Evolutionary conservation across 345 rosid genomes (phyloP).

Genomic region (Moringa oleifera): DNA sequence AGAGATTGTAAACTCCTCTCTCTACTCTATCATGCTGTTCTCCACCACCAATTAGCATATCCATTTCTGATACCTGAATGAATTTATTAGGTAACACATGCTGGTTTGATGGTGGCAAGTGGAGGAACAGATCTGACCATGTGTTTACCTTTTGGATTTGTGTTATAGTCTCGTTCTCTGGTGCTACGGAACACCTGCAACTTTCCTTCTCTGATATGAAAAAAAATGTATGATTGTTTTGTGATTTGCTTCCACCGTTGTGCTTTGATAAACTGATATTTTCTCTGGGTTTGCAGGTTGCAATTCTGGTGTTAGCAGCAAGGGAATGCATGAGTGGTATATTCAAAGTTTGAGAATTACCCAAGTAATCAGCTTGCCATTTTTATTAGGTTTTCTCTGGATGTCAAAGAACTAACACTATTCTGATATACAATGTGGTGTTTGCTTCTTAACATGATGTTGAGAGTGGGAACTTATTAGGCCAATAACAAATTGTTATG

Average conservation of each 20-base stretch:
- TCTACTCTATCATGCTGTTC: neutral
- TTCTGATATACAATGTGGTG: no score
- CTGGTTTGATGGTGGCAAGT: conserved; percentile 62
- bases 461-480: no score
- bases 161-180: conserved; percentile 46
- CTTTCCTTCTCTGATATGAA: no score
- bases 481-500: no score
- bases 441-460: no score
- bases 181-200: neutral
- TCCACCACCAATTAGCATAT: neutral
- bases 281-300: conserved; percentile 43
- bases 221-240: no score
- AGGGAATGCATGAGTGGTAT: conserved; percentile 76
- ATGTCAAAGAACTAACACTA: no score
- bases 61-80: neutral
- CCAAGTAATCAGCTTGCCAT: conserved; percentile 48
- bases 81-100: conserved; percentile 57
- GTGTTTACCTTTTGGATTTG: conserved; percentile 59
- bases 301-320: conserved; percentile 55
- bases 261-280: neutral
- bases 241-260: neutral
- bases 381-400: no score
- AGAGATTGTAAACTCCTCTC: conserved; percentile 54
- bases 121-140: conserved; percentile 66
- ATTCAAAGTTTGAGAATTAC: conserved; percentile 52